Conservation (phyloP, 805 yeast species). For the Saturnispora besseyi region DNA sequence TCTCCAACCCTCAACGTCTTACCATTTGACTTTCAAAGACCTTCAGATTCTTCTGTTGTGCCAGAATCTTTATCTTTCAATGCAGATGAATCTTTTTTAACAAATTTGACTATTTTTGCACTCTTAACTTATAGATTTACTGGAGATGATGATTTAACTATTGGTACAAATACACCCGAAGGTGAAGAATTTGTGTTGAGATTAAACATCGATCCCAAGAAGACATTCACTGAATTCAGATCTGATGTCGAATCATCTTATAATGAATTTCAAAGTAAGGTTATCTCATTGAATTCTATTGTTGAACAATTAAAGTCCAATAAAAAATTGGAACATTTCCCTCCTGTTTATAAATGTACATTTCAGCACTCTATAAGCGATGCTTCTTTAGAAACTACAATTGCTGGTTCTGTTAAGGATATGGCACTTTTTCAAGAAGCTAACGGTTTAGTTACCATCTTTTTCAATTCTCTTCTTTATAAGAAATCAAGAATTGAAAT, state of each 20-base stretch:
- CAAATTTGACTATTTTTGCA: constrained; percentile 58
- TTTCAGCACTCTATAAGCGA: constrained; percentile 37
- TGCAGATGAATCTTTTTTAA: constrained; percentile 29
- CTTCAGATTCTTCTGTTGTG: constrained; percentile 55
- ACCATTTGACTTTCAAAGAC: constrained; percentile 82
- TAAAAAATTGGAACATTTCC: constrained; percentile 46
- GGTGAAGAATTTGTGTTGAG: constrained; percentile 52
- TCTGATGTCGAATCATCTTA: constrained; percentile 36
- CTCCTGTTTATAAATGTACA: constrained; percentile 54
- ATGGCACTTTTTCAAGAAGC: constrained; percentile 45
- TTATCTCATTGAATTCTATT: constrained; percentile 48
- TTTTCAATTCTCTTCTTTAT: constrained; percentile 72
- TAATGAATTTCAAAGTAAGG: constrained; percentile 23
- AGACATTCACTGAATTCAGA: constrained; percentile 46
- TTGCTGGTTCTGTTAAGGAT: constrained; percentile 53
- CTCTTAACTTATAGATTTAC: constrained; percentile 70
- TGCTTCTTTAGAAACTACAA: constrained; percentile 35
- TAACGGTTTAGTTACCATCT: constrained; percentile 32
- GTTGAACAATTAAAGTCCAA: constrained; percentile 40
- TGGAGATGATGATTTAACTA: constrained; percentile 90
- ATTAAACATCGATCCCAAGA: constrained; percentile 43
- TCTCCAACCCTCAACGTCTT: constrained; percentile 79
- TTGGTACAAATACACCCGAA: constrained; percentile 61
- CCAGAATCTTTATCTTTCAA: constrained; percentile 38
- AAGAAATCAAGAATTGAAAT: constrained; percentile 57